A percentile compares a stretch with the other conserved stretches of the same genome.
These are phyloP conservation scores for Naematelia encephala DNA, from an alignment of 768 basidiomycete species.

Conservation along the genomic window DNA sequence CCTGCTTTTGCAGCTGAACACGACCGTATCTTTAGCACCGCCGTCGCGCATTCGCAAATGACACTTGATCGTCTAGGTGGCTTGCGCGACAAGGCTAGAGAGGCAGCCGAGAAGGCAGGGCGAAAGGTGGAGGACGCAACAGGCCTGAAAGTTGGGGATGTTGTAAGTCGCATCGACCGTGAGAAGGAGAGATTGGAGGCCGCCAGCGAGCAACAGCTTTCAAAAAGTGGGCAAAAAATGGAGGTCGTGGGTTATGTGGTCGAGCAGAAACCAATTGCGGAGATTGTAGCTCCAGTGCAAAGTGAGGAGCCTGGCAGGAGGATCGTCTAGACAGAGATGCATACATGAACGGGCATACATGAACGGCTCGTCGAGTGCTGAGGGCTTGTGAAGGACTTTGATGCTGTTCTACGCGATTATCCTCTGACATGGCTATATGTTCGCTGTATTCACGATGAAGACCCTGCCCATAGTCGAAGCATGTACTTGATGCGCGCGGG, in stretches of 20 bases:
- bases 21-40: conserved; percentile 35
- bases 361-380: no score
- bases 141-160: conserved; percentile 68
- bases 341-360: neutral
- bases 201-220: conserved; percentile 17
- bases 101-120: conserved; percentile 47
- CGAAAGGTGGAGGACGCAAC: conserved; percentile 63
- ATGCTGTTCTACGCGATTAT: no score
- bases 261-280: conserved; percentile 47
- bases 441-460: no score
- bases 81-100: neutral
- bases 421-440: no score
- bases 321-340: conserved; percentile 13
- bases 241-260: conserved; percentile 46
- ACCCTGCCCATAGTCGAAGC: no score
- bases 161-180: conserved; percentile 29
- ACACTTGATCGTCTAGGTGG: conserved; percentile 58
- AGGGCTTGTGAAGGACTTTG: no score
- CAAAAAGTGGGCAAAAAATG: conserved; percentile 32
- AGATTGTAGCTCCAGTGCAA: conserved; percentile 37
- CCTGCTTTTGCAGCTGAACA: conserved; percentile 70
- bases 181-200: conserved; percentile 21
- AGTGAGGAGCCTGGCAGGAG: conserved; percentile 12
- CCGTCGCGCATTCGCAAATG: conserved; percentile 38
- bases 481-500: no score